Conservation (phyloP, 1,284 basidiomycete genomes). For the Cystobasidium sp. region DNA sequence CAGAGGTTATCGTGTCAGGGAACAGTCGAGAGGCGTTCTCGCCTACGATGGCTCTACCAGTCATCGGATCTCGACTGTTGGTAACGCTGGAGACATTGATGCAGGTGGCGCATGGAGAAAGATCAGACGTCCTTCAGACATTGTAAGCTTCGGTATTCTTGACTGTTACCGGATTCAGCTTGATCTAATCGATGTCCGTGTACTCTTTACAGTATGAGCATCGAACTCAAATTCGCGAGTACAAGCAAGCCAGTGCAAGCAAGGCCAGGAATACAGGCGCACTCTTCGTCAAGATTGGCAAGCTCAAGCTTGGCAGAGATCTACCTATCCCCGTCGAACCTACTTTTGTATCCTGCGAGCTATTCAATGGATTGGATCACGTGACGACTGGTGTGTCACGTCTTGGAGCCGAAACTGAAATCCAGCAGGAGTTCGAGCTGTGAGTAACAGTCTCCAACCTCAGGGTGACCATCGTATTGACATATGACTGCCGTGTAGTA, state of each 20-base stretch:
- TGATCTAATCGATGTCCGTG: neutral
- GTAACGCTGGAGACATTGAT: conserved; percentile 38
- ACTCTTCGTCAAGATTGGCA: conserved; percentile 43
- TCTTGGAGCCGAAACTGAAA: conserved; percentile 11
- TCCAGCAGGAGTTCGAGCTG: conserved; percentile 40
- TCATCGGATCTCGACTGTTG: conserved; percentile 34
- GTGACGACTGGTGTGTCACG: conserved; percentile 27
- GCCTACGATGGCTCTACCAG: conserved; percentile 14
- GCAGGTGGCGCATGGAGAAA: conserved; percentile 38
- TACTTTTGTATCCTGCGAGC: conserved; percentile 34
- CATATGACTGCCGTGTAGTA: neutral
- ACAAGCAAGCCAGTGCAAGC: conserved; percentile 41
- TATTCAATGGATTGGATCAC: conserved; percentile 30
- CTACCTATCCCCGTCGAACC: conserved; percentile 27
- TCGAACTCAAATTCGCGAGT: conserved; percentile 36
- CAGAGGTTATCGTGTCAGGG: conserved; percentile 29
- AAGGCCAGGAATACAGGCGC: conserved; percentile 25
- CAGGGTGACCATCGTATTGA: neutral
- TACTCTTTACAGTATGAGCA: conserved; percentile 27
- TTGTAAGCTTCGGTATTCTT: conserved; percentile 13
- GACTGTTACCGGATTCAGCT: neutral
- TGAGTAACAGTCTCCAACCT: conserved; percentile 1
- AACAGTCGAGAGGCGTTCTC: conserved; percentile 28
- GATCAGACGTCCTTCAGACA: conserved; percentile 30
- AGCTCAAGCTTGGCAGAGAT: conserved; percentile 23